Conservation (phyloP, 129 eudicot genomes). For the Heracleum sosnowskyi region DNA sequence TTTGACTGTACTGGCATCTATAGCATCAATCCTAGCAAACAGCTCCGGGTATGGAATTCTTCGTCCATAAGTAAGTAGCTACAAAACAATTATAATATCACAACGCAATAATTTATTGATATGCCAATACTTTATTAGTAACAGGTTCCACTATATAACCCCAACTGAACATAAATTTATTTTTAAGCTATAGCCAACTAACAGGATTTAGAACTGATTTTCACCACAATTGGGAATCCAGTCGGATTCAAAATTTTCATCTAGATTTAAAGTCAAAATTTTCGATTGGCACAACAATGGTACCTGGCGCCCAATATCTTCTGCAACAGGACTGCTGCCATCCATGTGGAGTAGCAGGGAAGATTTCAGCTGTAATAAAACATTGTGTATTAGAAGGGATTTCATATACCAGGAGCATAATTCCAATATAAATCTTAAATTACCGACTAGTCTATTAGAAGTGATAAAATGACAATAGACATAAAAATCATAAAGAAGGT, state of each 20-base stretch:
- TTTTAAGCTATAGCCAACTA: not conserved
- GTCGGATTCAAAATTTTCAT: not conserved
- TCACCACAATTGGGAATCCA: not conserved
- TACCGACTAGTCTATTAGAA: not conserved
- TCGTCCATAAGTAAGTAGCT: constrained; percentile 84
- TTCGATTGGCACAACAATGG: not conserved
- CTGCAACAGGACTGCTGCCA: constrained; percentile 50
- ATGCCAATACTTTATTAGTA: not conserved
- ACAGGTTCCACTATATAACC: not conserved
- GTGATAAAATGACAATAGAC: not conserved
- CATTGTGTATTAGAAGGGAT: not conserved
- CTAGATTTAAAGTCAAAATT: not conserved
- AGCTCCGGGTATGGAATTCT: constrained; percentile 83
- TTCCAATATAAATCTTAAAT: not conserved
- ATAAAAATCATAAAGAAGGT: not conserved
- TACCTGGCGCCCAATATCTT: constrained; percentile 74
- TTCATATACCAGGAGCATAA: not conserved
- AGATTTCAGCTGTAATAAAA: constrained; percentile 50
- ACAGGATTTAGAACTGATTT: not conserved
- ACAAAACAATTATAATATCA: constrained; percentile 19
- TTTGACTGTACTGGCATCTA: constrained; percentile 68
- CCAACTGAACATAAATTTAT: not conserved
- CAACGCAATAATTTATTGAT: not conserved
- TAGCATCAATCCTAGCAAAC: constrained; percentile 86
- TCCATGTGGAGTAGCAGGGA: constrained; percentile 56